Evolutionary conservation across 23 red algal genomes (phyloP).

Genomic region (Gracilaria gracilis): DNA sequence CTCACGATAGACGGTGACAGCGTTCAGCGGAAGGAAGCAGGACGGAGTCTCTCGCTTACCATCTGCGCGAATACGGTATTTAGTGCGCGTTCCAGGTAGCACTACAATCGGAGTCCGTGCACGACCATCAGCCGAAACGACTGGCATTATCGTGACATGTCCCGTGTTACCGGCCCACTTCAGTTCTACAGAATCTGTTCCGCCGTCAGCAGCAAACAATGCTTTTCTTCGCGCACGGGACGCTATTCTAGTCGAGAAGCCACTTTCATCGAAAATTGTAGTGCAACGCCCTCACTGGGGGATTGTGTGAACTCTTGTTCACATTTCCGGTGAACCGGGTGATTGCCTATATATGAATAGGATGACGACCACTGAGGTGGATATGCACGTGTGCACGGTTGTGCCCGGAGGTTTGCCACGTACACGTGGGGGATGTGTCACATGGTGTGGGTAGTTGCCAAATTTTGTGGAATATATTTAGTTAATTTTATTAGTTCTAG

Average conservation of each 20-base stretch:
- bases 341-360: no score
- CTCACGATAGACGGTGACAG: neutral
- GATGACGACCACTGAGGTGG: no score
- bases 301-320: no score
- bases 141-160: neutral
- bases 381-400: no score
- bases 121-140: neutral
- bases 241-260: neutral
- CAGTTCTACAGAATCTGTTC: neutral
- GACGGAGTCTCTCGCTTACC: neutral
- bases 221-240: neutral
- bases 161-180: neutral
- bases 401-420: no score
- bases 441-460: no score
- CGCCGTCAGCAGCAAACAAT: neutral
- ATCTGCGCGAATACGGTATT: neutral
- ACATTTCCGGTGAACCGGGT: no score
- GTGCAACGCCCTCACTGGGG: no score
- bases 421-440: no score
- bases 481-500: no score
- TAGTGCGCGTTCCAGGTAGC: neutral
- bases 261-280: neutral
- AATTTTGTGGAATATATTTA: no score
- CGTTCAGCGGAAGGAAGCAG: neutral
- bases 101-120: neutral